Conservation (phyloP, 306 rosid genomes). For the Lotus japonicus region DNA sequence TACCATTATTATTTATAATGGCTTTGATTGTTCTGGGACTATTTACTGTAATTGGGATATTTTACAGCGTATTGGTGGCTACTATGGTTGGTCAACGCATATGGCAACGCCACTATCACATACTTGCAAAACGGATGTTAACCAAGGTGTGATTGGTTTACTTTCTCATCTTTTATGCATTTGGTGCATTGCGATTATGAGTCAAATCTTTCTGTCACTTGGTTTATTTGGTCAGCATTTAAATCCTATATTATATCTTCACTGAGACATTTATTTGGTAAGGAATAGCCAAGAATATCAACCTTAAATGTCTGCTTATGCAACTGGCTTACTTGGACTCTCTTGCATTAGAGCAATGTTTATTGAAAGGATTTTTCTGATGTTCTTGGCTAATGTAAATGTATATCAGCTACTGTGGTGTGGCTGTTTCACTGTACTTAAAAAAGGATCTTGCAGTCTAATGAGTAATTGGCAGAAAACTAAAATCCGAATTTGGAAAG, state of each 20-base stretch:
- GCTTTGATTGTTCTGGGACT: constrained; percentile 83
- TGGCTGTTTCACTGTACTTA: constrained; percentile 8
- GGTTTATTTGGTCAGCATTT: not conserved
- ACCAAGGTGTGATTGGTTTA: constrained; percentile 64
- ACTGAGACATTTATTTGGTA: not conserved
- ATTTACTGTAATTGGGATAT: constrained; percentile 90
- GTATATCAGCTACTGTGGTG: not conserved
- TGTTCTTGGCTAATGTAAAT: not conserved
- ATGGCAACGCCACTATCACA: constrained; percentile 99
- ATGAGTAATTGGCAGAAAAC: not conserved
- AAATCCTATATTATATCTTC: not conserved
- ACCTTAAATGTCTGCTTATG: not conserved
- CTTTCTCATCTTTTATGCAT: constrained; percentile 6
- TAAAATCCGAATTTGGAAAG: not conserved
- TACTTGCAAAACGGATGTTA: constrained; percentile 95
- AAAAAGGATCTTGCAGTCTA: not conserved
- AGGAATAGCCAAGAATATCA: not conserved
- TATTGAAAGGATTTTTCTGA: not conserved
- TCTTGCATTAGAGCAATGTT: not conserved
- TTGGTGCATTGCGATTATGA: constrained; percentile 3
- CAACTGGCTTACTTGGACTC: not conserved
- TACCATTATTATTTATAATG: constrained; percentile 81
- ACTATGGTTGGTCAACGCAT: constrained; percentile 99
- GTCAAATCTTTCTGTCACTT: not conserved
- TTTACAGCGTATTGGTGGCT: constrained; percentile 97